These are phyloP conservation scores for Mercurialis annua DNA, from an alignment of 345 rosid species.

Conservation along the genomic window DNA sequence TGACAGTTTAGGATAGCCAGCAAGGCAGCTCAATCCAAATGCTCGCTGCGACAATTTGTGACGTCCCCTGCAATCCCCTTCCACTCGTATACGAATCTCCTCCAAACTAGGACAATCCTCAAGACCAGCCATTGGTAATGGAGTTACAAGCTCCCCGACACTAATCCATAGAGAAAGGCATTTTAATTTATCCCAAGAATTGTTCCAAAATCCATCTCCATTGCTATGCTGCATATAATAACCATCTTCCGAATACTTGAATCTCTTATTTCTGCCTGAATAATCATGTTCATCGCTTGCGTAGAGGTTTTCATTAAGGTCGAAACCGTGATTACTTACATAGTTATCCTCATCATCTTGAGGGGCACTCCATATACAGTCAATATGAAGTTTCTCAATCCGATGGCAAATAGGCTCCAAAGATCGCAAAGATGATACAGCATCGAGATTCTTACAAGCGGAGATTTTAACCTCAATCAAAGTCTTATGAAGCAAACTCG, in stretches of 20 bases:
- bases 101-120: slow-evolving; percentile 75
- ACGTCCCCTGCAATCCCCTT: slow-evolving; percentile 78
- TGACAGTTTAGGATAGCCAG: slow-evolving; percentile 51
- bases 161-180: slow-evolving; percentile 75
- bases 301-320: slow-evolving; percentile 22
- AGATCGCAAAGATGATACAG: slow-evolving; percentile 51
- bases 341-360: slow-evolving; percentile 20
- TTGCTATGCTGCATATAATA: slow-evolving; percentile 19
- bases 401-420: slow-evolving; percentile 58
- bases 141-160: slow-evolving; percentile 62
- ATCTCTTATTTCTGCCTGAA: slow-evolving; percentile 39
- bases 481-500: slow-evolving; percentile 42
- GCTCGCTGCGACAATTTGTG: slow-evolving; percentile 47
- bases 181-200: slow-evolving; percentile 65
- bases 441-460: slow-evolving; percentile 56
- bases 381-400: slow-evolving; percentile 69
- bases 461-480: slow-evolving; percentile 66
- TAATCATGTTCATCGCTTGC: slow-evolving; percentile 5
- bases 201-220: slow-evolving; percentile 20
- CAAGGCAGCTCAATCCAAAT: slow-evolving; percentile 64
- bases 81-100: slow-evolving; percentile 71
- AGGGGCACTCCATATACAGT: slow-evolving; percentile 68
- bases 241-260: slow-evolving; percentile 36
- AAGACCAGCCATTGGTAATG: slow-evolving; percentile 51
- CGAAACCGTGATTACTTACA: slow-evolving; percentile 8